Evolutionary conservation across 208 protist species (phyloP), one percentile per base, ranked within the genome.

Genomic region (Leptomonas seymouri): DNA sequence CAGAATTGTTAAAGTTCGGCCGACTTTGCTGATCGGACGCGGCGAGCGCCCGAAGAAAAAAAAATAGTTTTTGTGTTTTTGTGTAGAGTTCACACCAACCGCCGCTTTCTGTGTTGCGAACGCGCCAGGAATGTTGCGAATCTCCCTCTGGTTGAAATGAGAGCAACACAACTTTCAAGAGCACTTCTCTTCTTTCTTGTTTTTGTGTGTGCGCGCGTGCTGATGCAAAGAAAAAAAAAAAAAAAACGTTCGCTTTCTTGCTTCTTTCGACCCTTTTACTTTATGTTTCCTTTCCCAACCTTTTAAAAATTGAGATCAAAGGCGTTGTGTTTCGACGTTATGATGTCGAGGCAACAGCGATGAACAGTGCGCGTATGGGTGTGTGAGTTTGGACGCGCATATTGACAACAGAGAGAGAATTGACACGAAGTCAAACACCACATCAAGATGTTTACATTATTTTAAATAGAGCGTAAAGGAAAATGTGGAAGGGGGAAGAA

Each of bases 101-200:
- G 7, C 39, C 14, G 16, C 9, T 12, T 15, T 56, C 23, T 45
- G 21, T 27, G 6, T 34, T 25, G 23, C 25, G n/a, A 21, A 48
- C 36, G 34, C 27, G 44, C 9, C 15, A 6, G 39, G 14, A 34
- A 5, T 39, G 28, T 20, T 2, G 51, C 39, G 51, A 56, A 30
- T 56, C 51, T 70, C 41, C 53, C 41, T 60, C 51, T 54, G 30
- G 31, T 21, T 16, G 42, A 59, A 50, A 23, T 44, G 44, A 45
- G n/a, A 46, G 27, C 50, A 50, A 49, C 16, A 44, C 41, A 30
- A 31, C 51, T 18, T 11, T 23, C 21, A 56, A 30, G 44, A 16
- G 18, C 44, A n/a, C 1, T 48, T 42, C 16, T 25, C n/a, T 58
- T 20, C 54, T 58, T 58, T 45, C 15, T 45, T 16, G 15, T 60